These are phyloP conservation scores for Boletus tomentosulus DNA, from an alignment of 768 basidiomycete genomes.

Conservation along the genomic window DNA sequence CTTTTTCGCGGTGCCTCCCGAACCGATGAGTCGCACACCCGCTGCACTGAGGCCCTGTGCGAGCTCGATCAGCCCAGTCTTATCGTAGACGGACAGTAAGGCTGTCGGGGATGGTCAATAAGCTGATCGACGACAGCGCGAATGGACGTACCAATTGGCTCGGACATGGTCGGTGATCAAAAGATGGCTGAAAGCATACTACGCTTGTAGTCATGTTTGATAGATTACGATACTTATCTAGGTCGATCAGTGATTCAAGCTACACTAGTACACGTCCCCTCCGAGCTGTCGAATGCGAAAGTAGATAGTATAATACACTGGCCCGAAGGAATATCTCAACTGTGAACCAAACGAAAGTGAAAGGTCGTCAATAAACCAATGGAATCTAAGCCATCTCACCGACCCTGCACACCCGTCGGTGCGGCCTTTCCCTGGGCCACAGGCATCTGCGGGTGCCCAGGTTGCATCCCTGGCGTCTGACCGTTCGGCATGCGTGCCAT, in stretches of 20 bases:
- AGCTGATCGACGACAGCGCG: background rate
- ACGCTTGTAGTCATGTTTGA: background rate
- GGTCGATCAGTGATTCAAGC: constrained; percentile 5
- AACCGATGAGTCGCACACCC: constrained; percentile 87
- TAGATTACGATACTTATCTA: constrained; percentile 11
- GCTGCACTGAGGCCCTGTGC: constrained; percentile 77
- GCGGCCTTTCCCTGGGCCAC: constrained; percentile 31
- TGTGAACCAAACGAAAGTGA: constrained; percentile 1
- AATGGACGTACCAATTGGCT: constrained; percentile 24
- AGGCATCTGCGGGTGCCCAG: constrained; percentile 28
- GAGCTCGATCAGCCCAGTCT: constrained; percentile 82
- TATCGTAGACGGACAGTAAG: constrained; percentile 94
- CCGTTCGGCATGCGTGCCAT: constrained; percentile 23
- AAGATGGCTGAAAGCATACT: background rate
- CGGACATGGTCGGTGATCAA: constrained; percentile 23
- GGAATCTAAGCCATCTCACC: constrained; percentile 19
- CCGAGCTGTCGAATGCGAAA: background rate
- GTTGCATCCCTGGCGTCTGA: constrained; percentile 27
- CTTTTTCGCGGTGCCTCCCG: constrained; percentile 96
- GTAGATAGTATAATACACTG: constrained; percentile 10
- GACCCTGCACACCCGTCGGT: constrained; percentile 31
- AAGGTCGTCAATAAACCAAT: constrained; percentile 4
- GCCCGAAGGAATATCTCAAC: constrained; percentile 6
- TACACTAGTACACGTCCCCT: constrained; percentile 6
- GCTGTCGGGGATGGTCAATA: constrained; percentile 43